These are phyloP conservation scores for Mucor saturninus DNA, from an alignment of 371 early-diverging fungal genomes.

Conservation along the genomic window DNA sequence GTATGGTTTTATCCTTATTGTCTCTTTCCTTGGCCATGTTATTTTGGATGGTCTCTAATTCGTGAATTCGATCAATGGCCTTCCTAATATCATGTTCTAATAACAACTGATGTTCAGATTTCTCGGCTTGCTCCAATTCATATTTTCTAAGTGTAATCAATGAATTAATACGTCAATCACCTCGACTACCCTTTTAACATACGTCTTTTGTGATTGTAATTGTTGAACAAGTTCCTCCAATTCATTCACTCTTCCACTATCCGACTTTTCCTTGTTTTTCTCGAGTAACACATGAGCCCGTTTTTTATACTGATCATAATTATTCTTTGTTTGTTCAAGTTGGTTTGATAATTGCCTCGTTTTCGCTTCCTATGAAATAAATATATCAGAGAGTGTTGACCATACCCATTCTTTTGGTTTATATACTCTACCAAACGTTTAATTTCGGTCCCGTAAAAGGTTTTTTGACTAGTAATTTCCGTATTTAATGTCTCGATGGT, in stretches of 20 bases:
- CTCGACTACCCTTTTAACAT: background rate
- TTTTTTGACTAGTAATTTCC: slow-evolving; percentile 45
- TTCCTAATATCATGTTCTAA: slow-evolving; percentile 56
- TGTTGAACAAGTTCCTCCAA: slow-evolving; percentile 44
- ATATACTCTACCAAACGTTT: slow-evolving; percentile 37
- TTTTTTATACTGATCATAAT: slow-evolving; percentile 68
- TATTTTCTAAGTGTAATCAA: slow-evolving; percentile 13
- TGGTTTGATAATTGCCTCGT: slow-evolving; percentile 51
- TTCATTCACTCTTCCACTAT: slow-evolving; percentile 36
- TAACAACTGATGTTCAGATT: slow-evolving; percentile 35
- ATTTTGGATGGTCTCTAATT: slow-evolving; percentile 48
- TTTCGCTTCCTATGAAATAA: slow-evolving; percentile 42
- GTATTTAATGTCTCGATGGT: slow-evolving; percentile 49
- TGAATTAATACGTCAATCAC: background rate
- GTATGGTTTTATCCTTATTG: background rate
- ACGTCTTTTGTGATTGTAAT: slow-evolving; percentile 37
- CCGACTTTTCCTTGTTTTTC: slow-evolving; percentile 43
- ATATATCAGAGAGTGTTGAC: too few species aligned
- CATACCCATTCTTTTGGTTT: background rate
- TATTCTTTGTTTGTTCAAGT: slow-evolving; percentile 45
- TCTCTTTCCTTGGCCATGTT: slow-evolving; percentile 20
- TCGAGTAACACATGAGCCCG: slow-evolving; percentile 60
- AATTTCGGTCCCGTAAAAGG: slow-evolving; percentile 48
- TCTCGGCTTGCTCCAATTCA: slow-evolving; percentile 26
- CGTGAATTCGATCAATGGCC: slow-evolving; percentile 48